Percentiles rank a stretch among this genome's conserved stretches.
phyloP scores from a whole-genome alignment of 129 eudicot species.

The Oenanthe sinensis region DNA sequence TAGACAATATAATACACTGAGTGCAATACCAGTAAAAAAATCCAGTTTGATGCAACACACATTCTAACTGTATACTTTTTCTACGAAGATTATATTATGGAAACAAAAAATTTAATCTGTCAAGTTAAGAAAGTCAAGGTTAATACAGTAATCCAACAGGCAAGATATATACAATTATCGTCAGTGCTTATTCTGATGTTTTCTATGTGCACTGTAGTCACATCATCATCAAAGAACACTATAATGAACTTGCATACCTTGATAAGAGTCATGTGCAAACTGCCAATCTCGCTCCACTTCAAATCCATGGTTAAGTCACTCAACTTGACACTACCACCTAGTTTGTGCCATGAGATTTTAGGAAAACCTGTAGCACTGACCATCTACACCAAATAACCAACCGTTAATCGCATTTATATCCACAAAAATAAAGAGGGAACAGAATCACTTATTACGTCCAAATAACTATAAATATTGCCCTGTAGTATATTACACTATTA shows the following conservation, averaged over 20 bases:
- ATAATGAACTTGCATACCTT: conserved; percentile 42
- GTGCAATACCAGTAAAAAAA: neutral
- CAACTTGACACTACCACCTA: conserved; percentile 49
- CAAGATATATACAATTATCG: neutral
- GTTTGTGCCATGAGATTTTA: conserved; percentile 41
- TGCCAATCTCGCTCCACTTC: conserved; percentile 80
- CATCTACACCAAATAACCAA: conserved; percentile 39
- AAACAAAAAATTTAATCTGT: neutral
- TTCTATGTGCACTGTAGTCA: neutral
- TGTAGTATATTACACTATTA: neutral
- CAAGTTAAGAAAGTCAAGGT: neutral
- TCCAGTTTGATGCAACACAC: neutral
- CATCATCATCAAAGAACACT: neutral
- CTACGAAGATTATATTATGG: neutral
- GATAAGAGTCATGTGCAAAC: conserved; percentile 51
- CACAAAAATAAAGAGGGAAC: neutral
- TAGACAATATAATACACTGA: neutral
- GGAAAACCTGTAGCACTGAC: conserved; percentile 60
- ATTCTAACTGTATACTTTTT: neutral
- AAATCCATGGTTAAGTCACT: conserved; percentile 48
- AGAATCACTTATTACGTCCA: neutral
- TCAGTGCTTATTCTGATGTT: neutral
- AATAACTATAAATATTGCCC: neutral
- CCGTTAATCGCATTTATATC: neutral
- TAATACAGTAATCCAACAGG: neutral